phyloP scores from a whole-genome alignment of 306 rosid species.

The Quercus bicolor region DNA sequence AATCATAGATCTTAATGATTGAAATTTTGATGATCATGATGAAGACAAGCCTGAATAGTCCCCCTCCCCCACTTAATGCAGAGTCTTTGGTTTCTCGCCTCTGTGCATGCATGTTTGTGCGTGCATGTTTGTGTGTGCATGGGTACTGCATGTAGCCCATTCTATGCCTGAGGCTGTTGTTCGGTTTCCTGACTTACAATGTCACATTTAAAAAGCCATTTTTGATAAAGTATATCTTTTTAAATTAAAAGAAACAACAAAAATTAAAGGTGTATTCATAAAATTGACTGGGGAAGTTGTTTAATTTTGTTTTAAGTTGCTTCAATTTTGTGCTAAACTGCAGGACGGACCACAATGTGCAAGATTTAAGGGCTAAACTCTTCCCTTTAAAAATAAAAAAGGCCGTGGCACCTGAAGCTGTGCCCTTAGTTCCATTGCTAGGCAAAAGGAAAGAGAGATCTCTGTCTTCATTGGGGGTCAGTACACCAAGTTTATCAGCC shows the following conservation, averaged over 20 bases:
- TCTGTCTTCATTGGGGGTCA: slow-evolving; percentile 22
- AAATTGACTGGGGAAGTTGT: background rate
- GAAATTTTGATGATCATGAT: no score
- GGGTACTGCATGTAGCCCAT: background rate
- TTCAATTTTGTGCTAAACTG: slow-evolving; percentile 2
- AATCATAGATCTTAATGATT: background rate
- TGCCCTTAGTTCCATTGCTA: slow-evolving; percentile 10
- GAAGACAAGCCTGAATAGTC: no score
- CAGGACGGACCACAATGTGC: slow-evolving; percentile 46
- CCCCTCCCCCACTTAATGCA: background rate
- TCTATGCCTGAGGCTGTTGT: background rate
- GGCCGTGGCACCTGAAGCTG: background rate
- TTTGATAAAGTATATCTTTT: background rate
- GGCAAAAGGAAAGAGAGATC: slow-evolving; percentile 29
- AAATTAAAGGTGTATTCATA: background rate
- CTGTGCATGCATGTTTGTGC: no score
- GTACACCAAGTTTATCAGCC: background rate
- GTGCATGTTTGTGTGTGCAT: background rate
- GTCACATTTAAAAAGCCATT: background rate
- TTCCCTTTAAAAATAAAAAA: slow-evolving; percentile 19
- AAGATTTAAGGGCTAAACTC: slow-evolving; percentile 37
- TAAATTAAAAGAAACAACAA: background rate
- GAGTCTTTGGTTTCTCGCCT: no score
- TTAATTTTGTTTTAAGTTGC: background rate
- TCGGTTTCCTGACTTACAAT: background rate